phyloP scores from a whole-genome alignment of 2,329 filamentous ascomycete species.

The Fusarium papillatum region DNA sequence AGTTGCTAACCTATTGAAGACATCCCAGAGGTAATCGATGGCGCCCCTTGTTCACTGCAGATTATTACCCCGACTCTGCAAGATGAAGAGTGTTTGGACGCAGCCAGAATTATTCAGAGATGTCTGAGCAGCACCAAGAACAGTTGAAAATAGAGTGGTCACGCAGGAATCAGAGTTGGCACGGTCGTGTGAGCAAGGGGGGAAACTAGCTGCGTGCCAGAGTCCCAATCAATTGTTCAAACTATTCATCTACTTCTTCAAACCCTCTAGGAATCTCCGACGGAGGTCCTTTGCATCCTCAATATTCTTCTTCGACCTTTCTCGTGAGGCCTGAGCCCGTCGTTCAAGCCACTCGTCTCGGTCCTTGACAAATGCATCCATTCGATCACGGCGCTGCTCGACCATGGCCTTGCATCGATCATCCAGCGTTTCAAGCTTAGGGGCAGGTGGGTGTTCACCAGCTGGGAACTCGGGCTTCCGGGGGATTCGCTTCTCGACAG shows the following conservation, averaged over 20 bases:
- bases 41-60: background rate
- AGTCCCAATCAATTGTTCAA: too few species aligned
- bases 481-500: constrained; percentile 40
- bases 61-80: background rate
- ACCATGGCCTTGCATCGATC: constrained; percentile 15
- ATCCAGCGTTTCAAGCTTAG: constrained; percentile 6
- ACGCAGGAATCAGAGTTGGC: background rate
- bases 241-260: background rate
- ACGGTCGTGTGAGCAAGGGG: too few species aligned
- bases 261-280: constrained; percentile 5
- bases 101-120: background rate
- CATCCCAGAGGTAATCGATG: background rate
- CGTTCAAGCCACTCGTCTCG: constrained; percentile 41
- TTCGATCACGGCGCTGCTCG: constrained; percentile 32
- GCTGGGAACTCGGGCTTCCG: constrained; percentile 34
- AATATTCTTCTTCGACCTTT: constrained; percentile 27
- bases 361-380: constrained; percentile 40
- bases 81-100: background rate
- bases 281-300: constrained; percentile 18
- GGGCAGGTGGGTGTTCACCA: constrained; percentile 18
- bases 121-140: background rate
- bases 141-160: background rate
- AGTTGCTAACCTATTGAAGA: background rate
- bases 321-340: constrained; percentile 33
- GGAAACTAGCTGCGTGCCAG: too few species aligned